Evolutionary conservation across 2,329 filamentous ascomycete species (phyloP), one percentile per base, ranked within the genome.

Genomic region (Emmonsiellopsis sp.): DNA sequence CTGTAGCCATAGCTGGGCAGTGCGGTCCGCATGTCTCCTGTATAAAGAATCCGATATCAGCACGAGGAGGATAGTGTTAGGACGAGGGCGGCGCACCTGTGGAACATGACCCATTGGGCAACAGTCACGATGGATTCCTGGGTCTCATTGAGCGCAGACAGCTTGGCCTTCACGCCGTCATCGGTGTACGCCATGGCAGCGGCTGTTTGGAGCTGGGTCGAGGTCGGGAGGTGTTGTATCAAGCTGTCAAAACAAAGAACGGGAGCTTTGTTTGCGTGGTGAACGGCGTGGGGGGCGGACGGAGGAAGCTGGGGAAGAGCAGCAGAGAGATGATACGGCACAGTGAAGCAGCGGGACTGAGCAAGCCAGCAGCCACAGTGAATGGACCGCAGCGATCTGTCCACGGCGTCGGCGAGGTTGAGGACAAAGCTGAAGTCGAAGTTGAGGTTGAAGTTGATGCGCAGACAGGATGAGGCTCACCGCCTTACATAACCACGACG

Each of bases 81-180:
- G 7, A 31, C n/a, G 44, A 51, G 10, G 9, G 34, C 17, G 33
- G 27, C 60, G 61, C 83, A 95, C 90, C 90, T 86, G 74, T 98
- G 92, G 69, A 98, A 98, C 86, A 98, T 94, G 57, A 98, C 93
- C 94, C 94, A 98, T 83, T 97, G 92, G 54, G 93, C 90, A 57
- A 95, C 91, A 37, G 88, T 92, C 56, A 95, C 83, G 65, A 98
- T 97, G 72, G 90, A 94, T 68, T 98, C 93, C 69, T 98, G 92
- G 9, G 90, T 95, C 73, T 98, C 94, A 71, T 95, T 96, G 57
- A 98, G 81, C 42, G 90, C 88, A 34, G 91, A 94, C 52, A 98
- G 85, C 76, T 96, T 96, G 52, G 92, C 89, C 69, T 91, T 83
- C 53, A 98, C 90, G 46, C 90, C 88, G 74, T 98, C 93, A 72